Percentiles rank a stretch among this genome's conserved stretches.
Conservation (phyloP, 768 basidiomycete genomes). For the Rubroboletus satanas region DNA sequence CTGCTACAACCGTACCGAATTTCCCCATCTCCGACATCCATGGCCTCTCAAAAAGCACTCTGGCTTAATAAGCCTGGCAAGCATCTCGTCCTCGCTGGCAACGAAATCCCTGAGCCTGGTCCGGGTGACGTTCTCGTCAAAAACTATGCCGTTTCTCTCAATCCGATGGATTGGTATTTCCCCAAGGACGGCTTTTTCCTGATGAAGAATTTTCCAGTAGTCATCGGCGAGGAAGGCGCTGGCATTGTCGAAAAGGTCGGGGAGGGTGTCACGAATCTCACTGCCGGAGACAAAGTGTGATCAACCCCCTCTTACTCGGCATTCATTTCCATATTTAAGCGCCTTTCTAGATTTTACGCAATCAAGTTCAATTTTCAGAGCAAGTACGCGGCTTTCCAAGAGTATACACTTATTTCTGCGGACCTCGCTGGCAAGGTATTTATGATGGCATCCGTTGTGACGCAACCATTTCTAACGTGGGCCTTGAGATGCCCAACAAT, state of each 20-base stretch:
- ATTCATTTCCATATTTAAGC: background rate
- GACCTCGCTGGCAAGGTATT: background rate
- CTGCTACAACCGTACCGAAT: background rate
- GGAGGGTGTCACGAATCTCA: conserved; percentile 7
- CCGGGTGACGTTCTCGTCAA: conserved; percentile 41
- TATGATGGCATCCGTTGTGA: background rate
- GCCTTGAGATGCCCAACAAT: conserved; percentile 1
- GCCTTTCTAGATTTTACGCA: background rate
- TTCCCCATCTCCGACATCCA: background rate
- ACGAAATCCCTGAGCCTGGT: conserved; percentile 21
- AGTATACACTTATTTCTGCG: background rate
- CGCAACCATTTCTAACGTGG: background rate
- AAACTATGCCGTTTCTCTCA: conserved; percentile 37
- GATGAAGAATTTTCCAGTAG: conserved; percentile 34
- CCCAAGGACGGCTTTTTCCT: background rate
- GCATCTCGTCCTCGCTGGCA: background rate
- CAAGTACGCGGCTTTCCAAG: background rate
- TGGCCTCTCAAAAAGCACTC: conserved; percentile 8
- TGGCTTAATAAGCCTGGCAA: background rate
- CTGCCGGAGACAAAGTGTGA: background rate
- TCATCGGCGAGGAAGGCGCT: conserved; percentile 35
- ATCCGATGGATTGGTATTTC: conserved; percentile 37
- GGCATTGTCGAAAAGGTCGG: conserved; percentile 36
- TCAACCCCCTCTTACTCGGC: background rate
- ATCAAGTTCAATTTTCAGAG: background rate